These are phyloP conservation scores for Bryopsis sp. DNA, from an alignment of 139 green algal species.

Conservation along the genomic window DNA sequence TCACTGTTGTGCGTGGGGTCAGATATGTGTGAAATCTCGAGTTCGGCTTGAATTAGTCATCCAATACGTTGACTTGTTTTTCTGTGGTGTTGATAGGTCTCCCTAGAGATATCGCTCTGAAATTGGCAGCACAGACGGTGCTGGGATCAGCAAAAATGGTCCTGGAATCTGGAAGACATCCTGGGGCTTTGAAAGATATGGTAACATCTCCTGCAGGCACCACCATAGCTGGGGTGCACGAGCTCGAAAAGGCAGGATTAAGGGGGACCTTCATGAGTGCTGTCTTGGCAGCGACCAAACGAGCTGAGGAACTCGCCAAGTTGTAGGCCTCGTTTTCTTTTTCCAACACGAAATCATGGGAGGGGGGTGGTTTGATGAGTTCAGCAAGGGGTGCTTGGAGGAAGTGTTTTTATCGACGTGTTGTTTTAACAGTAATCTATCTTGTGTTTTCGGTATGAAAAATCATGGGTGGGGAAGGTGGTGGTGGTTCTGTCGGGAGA, in stretches of 20 bases:
- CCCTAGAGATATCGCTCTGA: slow-evolving; percentile 69
- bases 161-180: slow-evolving; percentile 87
- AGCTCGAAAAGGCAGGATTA: slow-evolving; percentile 78
- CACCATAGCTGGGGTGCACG: slow-evolving; percentile 87
- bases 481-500: too few relatives aligned
- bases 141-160: slow-evolving; percentile 93
- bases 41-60: too few relatives aligned
- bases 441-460: too few relatives aligned
- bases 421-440: too few relatives aligned
- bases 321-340: slow-evolving; percentile 20
- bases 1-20: too few relatives aligned
- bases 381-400: too few relatives aligned
- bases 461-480: too few relatives aligned
- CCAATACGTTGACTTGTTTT: background rate
- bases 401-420: too few relatives aligned
- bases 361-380: background rate
- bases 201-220: slow-evolving; percentile 86
- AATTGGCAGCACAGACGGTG: slow-evolving; percentile 73
- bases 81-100: slow-evolving; percentile 54
- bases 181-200: slow-evolving; percentile 82
- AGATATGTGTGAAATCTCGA: too few relatives aligned
- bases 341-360: background rate
- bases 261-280: slow-evolving; percentile 81
- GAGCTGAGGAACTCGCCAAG: slow-evolving; percentile 72
- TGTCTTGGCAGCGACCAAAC: slow-evolving; percentile 67